Evolutionary conservation across 2,329 filamentous ascomycete species (phyloP), one percentile per base, ranked within the genome.

Genomic region (Madurella mycetomatis): DNA sequence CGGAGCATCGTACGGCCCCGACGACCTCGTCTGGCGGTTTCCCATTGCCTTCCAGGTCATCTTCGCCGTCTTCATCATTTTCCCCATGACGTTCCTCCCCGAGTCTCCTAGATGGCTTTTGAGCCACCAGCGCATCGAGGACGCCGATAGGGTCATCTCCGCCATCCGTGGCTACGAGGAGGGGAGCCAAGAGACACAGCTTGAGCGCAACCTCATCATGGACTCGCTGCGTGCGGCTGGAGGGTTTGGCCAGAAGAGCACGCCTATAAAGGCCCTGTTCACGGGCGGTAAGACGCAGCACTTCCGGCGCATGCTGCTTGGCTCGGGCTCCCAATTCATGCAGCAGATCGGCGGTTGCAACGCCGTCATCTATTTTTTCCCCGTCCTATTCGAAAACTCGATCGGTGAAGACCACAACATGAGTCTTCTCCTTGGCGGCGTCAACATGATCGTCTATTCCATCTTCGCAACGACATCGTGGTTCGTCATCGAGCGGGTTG

Each of bases 221-320:
- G 83, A 86, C 63, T 84, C 80, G 1, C 83, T 88, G 57, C 75
- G 77, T 41, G 80, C 80, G 42, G 79, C 76, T 19, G 78, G 76
- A 30, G 72, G 71, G 53, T 67, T 66, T 40, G 72, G 71, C 41
- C 68, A 72, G 59, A 75, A 74, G 71, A 72, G 67, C 60, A 77
- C 75, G 0, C 75, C 75, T 0, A 65, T 79, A 65, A 79, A 76
- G 59, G 76, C 80, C 1, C 73, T 86, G 1, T 76, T 85, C 63
- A 84, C 81, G 1, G 75, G 76, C 47, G 83, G 83, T 57, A 84
- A 82, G 70, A 85, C 81, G 0, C 83, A 87, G 68, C 82, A 86
- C 64, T 80, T 85, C 70, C 78, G 83, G 8, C 76, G 84, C 34
- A 83, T 86, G 76, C 60, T 85, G 50, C 75, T 87, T 5, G 83